Base-by-base conservation (phyloP, 352 stramenopile species). In the Globisporangium yorkense region DNA sequence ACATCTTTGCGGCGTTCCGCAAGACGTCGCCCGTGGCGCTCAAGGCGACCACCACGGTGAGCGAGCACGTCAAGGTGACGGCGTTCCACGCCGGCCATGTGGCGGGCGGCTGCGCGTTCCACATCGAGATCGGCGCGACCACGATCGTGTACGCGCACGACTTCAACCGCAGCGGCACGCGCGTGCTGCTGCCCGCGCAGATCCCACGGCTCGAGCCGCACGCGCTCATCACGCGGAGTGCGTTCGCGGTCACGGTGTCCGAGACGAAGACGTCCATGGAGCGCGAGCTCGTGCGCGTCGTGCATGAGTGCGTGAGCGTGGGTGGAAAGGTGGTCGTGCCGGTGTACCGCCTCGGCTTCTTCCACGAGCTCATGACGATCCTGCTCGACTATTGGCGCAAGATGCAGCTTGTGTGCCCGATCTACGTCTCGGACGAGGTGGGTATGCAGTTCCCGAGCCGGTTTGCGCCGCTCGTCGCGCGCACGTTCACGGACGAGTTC, bases 261-360 rank as follows among this genome's bases (percentile, higher is more conserved):
- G 86, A 95, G 61, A 95, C 86, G 3, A 73, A 78, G 39, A 90
- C 70, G 8, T 68, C 72, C 2, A 92, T 95, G 72, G 86, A 94
- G 50, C 78, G 81, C 15, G 86, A 95, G 41, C 71, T 95, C 2
- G 72, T 89, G 52, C 87, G 87, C 27, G 84, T 86, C 18, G 67
- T 95, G 48, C 60, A 88, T 41, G 86, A 95, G 62, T 89, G 82
- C 48, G 68, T 95, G 45, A 64, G 62, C n/a, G 71, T 80, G 2
- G 71, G 77, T 13, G 86, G 86, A 33, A 95, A 95, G 76, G 86
- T 95, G 16, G 76, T 95, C 21, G 85, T 95, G 29, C 86, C 86
- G 0, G 70, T 95, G 10, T 85, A 90, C 54, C 74, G 72, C 9
- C 63, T 87, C 13, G 86, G 86, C 2, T 95, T 94, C 52, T 80